Conservation (phyloP, 257 asterid species). For the Solanum dulcamara region DNA sequence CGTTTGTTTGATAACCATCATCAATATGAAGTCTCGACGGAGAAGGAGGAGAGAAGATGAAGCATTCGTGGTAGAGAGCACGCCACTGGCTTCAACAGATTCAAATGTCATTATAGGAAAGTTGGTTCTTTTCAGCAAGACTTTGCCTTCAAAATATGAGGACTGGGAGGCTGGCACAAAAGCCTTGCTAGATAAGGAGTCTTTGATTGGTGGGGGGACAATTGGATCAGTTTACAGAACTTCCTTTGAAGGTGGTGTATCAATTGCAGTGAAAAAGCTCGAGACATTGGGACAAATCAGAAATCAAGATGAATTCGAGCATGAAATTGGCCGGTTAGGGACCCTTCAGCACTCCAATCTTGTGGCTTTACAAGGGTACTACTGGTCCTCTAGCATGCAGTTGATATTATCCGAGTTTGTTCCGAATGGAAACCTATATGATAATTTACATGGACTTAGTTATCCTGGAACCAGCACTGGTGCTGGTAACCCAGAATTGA, state of each 20-base stretch:
- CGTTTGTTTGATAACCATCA: constrained; percentile 52
- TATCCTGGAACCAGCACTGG: constrained; percentile 62
- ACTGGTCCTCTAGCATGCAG: constrained; percentile 88
- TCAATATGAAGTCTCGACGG: constrained; percentile 58
- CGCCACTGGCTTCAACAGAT: constrained; percentile 61
- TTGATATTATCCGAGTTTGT: constrained; percentile 58
- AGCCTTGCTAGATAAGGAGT: constrained; percentile 84
- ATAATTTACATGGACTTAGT: constrained; percentile 55
- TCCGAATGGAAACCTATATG: constrained; percentile 61
- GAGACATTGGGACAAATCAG: constrained; percentile 71
- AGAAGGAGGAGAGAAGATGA: constrained; percentile 41
- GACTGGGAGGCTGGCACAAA: constrained; percentile 96
- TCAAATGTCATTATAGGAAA: constrained; percentile 82
- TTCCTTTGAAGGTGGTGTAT: constrained; percentile 61
- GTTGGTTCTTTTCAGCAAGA: constrained; percentile 72
- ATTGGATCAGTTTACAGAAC: constrained; percentile 78
- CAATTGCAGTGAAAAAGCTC: constrained; percentile 81
- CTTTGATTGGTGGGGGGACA: constrained; percentile 80
- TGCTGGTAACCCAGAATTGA: constrained; percentile 52
- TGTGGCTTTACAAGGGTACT: constrained; percentile 71
- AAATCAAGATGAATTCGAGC: constrained; percentile 86
- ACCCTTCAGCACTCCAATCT: constrained; percentile 57
- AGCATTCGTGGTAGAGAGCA: constrained; percentile 48
- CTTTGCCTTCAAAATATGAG: constrained; percentile 78
- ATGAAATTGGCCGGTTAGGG: constrained; percentile 67